Evolutionary conservation across 2,329 filamentous ascomycete genomes (phyloP).

Genomic region (Gnomoniopsis sp.): DNA sequence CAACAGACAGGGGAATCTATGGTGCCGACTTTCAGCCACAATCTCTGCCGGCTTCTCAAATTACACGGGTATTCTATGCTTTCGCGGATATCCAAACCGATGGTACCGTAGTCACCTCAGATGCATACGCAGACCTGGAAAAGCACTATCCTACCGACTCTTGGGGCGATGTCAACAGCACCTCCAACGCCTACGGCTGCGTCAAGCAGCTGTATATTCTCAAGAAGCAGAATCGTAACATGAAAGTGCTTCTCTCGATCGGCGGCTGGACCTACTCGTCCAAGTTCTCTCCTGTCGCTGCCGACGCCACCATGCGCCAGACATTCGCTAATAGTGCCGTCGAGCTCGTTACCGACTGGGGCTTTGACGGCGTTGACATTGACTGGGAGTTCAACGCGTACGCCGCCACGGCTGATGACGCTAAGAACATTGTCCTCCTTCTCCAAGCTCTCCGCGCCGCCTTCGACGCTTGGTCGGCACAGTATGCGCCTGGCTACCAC

Average conservation of each 20-base stretch:
- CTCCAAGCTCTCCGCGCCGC: slow-evolving; percentile 39
- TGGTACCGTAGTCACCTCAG: slow-evolving; percentile 53
- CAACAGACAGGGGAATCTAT: slow-evolving; percentile 34
- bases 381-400: slow-evolving; percentile 54
- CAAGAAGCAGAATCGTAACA: slow-evolving; percentile 71
- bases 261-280: slow-evolving; percentile 77
- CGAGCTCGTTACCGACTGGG: slow-evolving; percentile 65
- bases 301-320: slow-evolving; percentile 57
- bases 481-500: slow-evolving; percentile 28
- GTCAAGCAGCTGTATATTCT: slow-evolving; percentile 73
- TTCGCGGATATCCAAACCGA: slow-evolving; percentile 45
- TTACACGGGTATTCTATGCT: slow-evolving; percentile 71
- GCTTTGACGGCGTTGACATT: slow-evolving; percentile 54
- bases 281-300: slow-evolving; percentile 63
- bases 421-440: slow-evolving; percentile 38
- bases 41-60: slow-evolving; percentile 61
- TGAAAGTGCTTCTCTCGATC: slow-evolving; percentile 78
- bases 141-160: slow-evolving; percentile 68
- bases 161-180: slow-evolving; percentile 48
- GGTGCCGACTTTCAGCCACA: slow-evolving; percentile 57
- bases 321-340: slow-evolving; percentile 69
- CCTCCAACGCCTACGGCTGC: slow-evolving; percentile 68
- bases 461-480: slow-evolving; percentile 26
- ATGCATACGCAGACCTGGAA: slow-evolving; percentile 60
- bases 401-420: slow-evolving; percentile 31